A percentile compares a stretch with the other conserved stretches of the same genome.
Conservation (phyloP, 2,329 filamentous ascomycete species). For the Trichoderma lentiforme region DNA sequence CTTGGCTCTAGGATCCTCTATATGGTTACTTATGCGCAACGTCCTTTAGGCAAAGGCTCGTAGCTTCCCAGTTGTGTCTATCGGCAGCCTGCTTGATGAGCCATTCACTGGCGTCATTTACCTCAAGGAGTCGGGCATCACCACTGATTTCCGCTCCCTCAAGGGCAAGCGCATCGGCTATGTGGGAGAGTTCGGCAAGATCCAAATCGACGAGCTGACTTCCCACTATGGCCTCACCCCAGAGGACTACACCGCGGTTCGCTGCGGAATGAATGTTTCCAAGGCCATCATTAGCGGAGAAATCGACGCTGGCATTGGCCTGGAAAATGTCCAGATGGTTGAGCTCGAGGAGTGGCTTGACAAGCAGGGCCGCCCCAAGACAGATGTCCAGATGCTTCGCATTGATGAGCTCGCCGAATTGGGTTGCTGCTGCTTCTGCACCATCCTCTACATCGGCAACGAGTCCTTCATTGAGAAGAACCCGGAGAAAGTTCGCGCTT, state of each 20-base stretch:
- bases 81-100: constrained; percentile 73
- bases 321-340: constrained; percentile 82
- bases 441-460: constrained; percentile 77
- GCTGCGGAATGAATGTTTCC: constrained; percentile 78
- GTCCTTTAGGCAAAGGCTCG: constrained; percentile 64
- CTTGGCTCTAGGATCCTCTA: background rate
- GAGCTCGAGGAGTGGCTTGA: constrained; percentile 75
- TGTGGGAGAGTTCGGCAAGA: constrained; percentile 78
- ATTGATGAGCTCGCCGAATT: constrained; percentile 77
- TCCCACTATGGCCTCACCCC: constrained; percentile 73
- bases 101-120: constrained; percentile 78
- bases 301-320: constrained; percentile 72
- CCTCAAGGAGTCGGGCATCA: constrained; percentile 71
- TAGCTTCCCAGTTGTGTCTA: constrained; percentile 67
- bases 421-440: constrained; percentile 82
- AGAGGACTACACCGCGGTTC: constrained; percentile 70
- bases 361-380: constrained; percentile 56
- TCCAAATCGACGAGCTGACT: constrained; percentile 78
- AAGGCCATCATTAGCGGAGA: constrained; percentile 70
- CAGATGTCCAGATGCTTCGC: constrained; percentile 74
- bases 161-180: constrained; percentile 77
- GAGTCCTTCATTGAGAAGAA: constrained; percentile 65
- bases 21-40: background rate
- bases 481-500: constrained; percentile 62
- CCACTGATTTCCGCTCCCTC: constrained; percentile 68